Percentiles rank a stretch among this genome's conserved stretches.
Evolutionary conservation across 2,329 filamentous ascomycete genomes (phyloP).

Genomic region (Colletotrichum tamarilloi): DNA sequence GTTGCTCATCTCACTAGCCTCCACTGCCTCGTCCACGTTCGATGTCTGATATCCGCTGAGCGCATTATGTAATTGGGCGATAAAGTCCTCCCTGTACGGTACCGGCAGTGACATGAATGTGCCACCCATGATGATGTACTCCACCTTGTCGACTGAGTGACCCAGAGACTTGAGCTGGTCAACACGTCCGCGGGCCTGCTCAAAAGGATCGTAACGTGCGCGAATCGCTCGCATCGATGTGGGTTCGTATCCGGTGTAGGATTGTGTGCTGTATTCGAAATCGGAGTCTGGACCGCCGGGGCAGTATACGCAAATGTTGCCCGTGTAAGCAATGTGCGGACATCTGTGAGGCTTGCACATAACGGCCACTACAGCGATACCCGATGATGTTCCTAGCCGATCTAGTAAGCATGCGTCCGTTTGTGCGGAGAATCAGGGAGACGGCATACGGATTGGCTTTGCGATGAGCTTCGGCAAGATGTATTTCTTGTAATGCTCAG

Average conservation of each 20-base stretch:
- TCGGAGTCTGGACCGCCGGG: constrained; percentile 97
- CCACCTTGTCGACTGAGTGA: constrained; percentile 98
- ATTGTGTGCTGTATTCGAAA: constrained; percentile 99
- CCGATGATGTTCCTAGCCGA: constrained; percentile 82
- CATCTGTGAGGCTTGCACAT: constrained; percentile 99
- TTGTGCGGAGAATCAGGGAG: fast-evolving
- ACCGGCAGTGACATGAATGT: constrained; percentile 98
- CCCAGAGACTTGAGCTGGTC: constrained; percentile 96
- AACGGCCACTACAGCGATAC: constrained; percentile 97
- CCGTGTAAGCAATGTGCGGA: constrained; percentile 97
- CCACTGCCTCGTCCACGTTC: constrained; percentile 94
- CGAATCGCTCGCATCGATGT: constrained; percentile 99
- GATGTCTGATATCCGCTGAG: constrained; percentile 95
- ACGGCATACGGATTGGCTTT: constrained; percentile 84
- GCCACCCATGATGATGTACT: constrained; percentile 99
- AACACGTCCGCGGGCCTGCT: constrained; percentile 94
- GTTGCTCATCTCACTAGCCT: constrained; percentile 94
- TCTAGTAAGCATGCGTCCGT: background rate
- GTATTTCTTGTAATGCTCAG: constrained; percentile 99
- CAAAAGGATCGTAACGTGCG: constrained; percentile 96
- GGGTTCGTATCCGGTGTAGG: constrained; percentile 97
- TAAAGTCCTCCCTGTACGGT: constrained; percentile 91
- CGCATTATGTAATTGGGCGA: constrained; percentile 95
- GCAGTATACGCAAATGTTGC: constrained; percentile 99
- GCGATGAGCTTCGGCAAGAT: constrained; percentile 96